Evolutionary conservation across 306 rosid species (phyloP), one percentile per base, ranked within the genome.

Genomic region (Gynostemma pentaphyllum): DNA sequence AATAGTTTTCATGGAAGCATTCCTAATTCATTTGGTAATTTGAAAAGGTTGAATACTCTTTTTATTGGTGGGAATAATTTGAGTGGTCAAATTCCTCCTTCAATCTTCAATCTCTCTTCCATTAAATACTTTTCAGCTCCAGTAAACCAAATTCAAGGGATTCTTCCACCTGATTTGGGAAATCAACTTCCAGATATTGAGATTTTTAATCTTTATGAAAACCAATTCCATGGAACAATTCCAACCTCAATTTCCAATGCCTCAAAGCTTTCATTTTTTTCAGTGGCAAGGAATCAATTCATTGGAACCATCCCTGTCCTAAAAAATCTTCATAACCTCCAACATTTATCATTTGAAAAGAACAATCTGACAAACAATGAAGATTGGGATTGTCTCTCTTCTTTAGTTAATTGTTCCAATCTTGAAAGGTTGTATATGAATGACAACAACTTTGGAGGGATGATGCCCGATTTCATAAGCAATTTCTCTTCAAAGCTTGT

Each of bases 1-100:
- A 71, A 76, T 12, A 21, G 21, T 21, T 4, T 76, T 39, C 42
- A 6, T 2, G 80, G 76, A 28, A 64, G 2, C 2, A 67, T 76
- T 41, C 79, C 74, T 13, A 37, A 5, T 15, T 48, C 34, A 45
- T 50, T 74, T 6, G 74, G 70, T 3, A 26, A 18, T 5, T 45
- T 69, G 71, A 69, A 52, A 14, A 64, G 18, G 0, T 39, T 74
- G 29, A 5, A 0, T 2, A 0, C 0, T 4, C 6, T 62, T n/a
- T 0, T 3, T 0, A 0, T 63, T 14, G n/a, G n/a, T n/a, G n/a
- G n/a, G n/a, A n/a, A n/a, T n/a, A n/a, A n/a, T n/a, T n/a, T n/a
- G n/a, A n/a, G 74, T 2, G 74, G 79, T 52, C 7, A 19, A 1
- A 13, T 74, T 19, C 78, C 55, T 44, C 34, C 56, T 26, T 68